These are phyloP conservation scores for Nadsonia starkeyi-henricii DNA, from an alignment of 1,139 yeast genomes.

Conservation along the genomic window DNA sequence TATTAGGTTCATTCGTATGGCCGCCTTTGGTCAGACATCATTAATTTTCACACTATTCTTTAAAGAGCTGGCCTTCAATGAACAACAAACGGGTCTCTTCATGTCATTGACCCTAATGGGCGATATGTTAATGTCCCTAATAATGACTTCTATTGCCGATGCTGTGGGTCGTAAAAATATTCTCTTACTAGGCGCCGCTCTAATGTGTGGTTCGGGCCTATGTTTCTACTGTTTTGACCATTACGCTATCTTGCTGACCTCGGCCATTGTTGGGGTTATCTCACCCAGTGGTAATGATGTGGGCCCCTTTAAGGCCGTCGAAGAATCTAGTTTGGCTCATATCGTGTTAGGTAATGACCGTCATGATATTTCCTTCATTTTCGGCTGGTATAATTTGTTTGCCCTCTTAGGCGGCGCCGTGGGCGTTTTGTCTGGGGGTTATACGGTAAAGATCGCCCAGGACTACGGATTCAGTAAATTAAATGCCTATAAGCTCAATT, in stretches of 20 bases:
- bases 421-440: conserved; percentile 53
- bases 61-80: conserved; percentile 37
- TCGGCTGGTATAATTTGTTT: conserved; percentile 47
- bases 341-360: conserved; percentile 48
- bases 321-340: conserved; percentile 68
- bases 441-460: conserved; percentile 33
- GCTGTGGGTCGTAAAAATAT: conserved; percentile 48
- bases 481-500: conserved; percentile 41
- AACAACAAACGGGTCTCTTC: conserved; percentile 48
- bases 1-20: conserved; percentile 55
- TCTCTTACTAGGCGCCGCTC: conserved; percentile 43
- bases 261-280: conserved; percentile 48
- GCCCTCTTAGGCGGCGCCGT: conserved; percentile 57
- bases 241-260: conserved; percentile 38
- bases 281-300: conserved; percentile 79
- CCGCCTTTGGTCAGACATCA: conserved; percentile 61
- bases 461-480: conserved; percentile 24
- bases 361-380: conserved; percentile 37
- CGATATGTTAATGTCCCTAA: conserved; percentile 53
- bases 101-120: conserved; percentile 68
- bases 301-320: conserved; percentile 75
- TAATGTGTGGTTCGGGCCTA: conserved; percentile 54
- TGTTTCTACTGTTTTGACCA: conserved; percentile 38
- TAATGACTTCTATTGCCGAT: conserved; percentile 64
- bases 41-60: conserved; percentile 57